Conservation (phyloP, 768 basidiomycete genomes). For the Trametopsis cervina region DNA sequence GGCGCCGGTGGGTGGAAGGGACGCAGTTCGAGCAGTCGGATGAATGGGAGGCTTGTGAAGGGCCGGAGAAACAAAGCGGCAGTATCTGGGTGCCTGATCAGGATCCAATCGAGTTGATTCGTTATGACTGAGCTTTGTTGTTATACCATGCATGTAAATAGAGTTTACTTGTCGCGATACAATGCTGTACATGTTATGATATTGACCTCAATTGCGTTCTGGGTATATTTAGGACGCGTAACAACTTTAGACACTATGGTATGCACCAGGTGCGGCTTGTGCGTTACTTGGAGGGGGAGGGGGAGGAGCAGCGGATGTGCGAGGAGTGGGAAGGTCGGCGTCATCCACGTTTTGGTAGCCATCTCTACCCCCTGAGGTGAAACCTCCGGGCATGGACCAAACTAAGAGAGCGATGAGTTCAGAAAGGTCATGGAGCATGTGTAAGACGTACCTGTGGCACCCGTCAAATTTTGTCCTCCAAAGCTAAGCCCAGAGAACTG, state of each 20-base stretch:
- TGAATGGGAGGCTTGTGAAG: conserved; percentile 30
- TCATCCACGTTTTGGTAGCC: conserved; percentile 33
- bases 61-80: conserved; percentile 23
- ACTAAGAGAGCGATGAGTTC: conserved; percentile 18
- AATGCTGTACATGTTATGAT: not conserved
- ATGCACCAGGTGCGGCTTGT: conserved; percentile 23
- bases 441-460: conserved; percentile 26
- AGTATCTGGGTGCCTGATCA: conserved; percentile 25
- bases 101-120: conserved; percentile 15
- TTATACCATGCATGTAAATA: not conserved
- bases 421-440: not conserved
- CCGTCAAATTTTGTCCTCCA: conserved; percentile 26
- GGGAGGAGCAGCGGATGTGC: conserved; percentile 19
- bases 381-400: conserved; percentile 39
- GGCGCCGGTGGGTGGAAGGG: conserved; percentile 44
- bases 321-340: conserved; percentile 17
- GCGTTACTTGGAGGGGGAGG: conserved; percentile 9
- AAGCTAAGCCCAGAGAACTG: conserved; percentile 27
- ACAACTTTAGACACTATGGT: conserved; percentile 25
- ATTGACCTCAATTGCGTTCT: not conserved
- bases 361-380: conserved; percentile 26
- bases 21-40: conserved; percentile 28
- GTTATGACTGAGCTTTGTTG: conserved; percentile 11
- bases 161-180: not conserved
- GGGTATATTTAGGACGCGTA: not conserved